Evolutionary conservation across 2,329 filamentous ascomycete species (phyloP), one percentile per base, ranked within the genome.

Genomic region (Cordyceps pruinosa): DNA sequence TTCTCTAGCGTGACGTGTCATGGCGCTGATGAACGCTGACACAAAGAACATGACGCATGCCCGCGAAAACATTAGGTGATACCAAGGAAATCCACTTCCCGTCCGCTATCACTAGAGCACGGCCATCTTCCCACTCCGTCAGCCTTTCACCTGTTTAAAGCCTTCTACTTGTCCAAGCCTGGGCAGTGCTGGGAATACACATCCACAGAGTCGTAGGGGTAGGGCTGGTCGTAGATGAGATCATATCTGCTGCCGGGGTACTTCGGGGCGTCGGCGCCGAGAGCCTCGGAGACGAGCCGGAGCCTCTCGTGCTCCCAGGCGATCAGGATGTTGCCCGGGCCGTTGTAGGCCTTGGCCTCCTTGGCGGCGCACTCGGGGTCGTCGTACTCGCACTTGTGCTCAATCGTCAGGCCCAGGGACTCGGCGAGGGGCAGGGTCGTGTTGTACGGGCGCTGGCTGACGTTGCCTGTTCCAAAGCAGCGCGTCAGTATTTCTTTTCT

Each of bases 351-450:
- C 46, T 61, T 57, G 17, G 53, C 61, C 53, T 26, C 46, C 19
- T 21, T 51, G 32, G 47, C 59, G 21, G 56, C 57, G 58, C 61
- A 64, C 45, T 69, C 66, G 49, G 65, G 62, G 30, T 70, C 68
- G 61, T 68, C 67, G 57, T 64, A 66, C 34, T 51, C 49, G 57
- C 58, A 60, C 21, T 60, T 56, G 19, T 57, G 56, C 32, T 58
- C 56, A 7, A 53, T 46, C n/a, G 47, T 58, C 5, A 58, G 49
- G 41, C 56, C 56, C 7, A 58, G 49, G 19, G 39, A 46, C n/a
- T 34, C 7, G 17, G 56, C 56, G 15, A 58, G 56, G n/a, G 56
- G 56, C 2, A 58, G 47, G 5, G 56, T 58, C 6, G 56, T 58
- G 56, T 53, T 58, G 56, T 58, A 58, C 9, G 56, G 56, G 30